These are phyloP conservation scores for Aurantiochytrium sp. DNA, from an alignment of 108 stramenopile genomes.

Conservation along the genomic window DNA sequence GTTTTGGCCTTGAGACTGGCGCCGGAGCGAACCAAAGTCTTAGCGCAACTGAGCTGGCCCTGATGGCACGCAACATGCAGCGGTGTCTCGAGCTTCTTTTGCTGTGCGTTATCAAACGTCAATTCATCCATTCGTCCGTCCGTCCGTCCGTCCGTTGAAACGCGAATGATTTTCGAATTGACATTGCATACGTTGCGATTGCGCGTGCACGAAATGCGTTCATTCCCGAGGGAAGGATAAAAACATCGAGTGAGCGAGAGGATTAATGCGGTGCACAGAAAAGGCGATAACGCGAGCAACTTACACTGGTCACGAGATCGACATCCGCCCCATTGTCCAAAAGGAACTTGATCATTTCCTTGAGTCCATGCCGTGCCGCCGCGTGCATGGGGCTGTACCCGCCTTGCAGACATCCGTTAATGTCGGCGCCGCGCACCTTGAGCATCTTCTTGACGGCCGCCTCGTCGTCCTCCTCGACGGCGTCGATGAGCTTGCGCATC, in stretches of 20 bases:
- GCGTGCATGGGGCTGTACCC: background rate
- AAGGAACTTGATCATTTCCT: background rate
- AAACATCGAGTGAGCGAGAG: no score
- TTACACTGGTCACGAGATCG: background rate
- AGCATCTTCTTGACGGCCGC: background rate
- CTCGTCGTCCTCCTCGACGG: constrained; percentile 3
- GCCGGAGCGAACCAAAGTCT: background rate
- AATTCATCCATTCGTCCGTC: background rate
- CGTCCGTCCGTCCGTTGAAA: background rate
- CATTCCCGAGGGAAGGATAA: no score
- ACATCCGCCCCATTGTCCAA: background rate
- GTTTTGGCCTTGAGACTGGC: background rate
- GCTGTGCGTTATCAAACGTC: background rate
- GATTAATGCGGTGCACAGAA: no score
- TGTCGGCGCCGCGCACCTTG: background rate
- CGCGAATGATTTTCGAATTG: background rate
- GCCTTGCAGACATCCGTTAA: background rate
- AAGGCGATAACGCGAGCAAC: background rate
- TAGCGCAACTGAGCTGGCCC: background rate
- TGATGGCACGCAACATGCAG: background rate
- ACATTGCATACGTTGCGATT: background rate
- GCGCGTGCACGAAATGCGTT: no score
- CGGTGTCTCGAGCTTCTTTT: background rate
- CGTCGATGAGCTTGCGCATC: background rate
- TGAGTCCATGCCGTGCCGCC: background rate